These are phyloP conservation scores for Avena sativa DNA, from an alignment of 176 grass and related monocot species.

Conservation along the genomic window DNA sequence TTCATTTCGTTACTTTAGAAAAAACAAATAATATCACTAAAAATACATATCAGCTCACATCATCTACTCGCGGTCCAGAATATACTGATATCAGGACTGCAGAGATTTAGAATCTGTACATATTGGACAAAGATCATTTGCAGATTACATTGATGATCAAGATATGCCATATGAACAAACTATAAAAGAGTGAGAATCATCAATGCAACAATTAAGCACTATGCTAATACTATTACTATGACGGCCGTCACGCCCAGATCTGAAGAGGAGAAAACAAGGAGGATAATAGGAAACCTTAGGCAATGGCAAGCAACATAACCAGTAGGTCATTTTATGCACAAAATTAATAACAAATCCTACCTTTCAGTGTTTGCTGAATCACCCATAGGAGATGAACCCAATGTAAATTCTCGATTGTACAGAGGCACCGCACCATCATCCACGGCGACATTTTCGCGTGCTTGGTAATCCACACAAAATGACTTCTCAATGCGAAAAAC, in stretches of 20 bases:
- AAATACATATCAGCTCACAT: neutral
- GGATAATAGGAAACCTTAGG: neutral
- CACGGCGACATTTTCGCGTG: slow-evolving; percentile 54
- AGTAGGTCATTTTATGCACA: neutral
- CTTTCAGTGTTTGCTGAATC: slow-evolving; percentile 74
- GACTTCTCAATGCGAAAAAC: slow-evolving; percentile 55
- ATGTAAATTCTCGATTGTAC: slow-evolving; percentile 82
- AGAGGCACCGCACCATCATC: slow-evolving; percentile 73
- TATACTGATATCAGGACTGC: neutral
- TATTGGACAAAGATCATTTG: neutral
- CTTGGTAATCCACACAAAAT: slow-evolving; percentile 96
- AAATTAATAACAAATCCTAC: slow-evolving; percentile 51
- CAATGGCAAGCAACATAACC: neutral
- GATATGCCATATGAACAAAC: slow-evolving; percentile 4
- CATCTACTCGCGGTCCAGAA: neutral
- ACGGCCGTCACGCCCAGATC: neutral
- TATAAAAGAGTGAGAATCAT: neutral
- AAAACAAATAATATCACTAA: neutral
- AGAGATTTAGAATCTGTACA: neutral
- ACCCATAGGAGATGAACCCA: slow-evolving; percentile 72
- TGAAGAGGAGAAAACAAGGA: neutral
- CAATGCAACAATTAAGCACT: neutral
- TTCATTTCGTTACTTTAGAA: neutral
- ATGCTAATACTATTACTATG: neutral
- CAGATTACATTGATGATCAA: neutral